Conservation (phyloP, 768 basidiomycete species). For the Rhizopogon vesiculosus region DNA sequence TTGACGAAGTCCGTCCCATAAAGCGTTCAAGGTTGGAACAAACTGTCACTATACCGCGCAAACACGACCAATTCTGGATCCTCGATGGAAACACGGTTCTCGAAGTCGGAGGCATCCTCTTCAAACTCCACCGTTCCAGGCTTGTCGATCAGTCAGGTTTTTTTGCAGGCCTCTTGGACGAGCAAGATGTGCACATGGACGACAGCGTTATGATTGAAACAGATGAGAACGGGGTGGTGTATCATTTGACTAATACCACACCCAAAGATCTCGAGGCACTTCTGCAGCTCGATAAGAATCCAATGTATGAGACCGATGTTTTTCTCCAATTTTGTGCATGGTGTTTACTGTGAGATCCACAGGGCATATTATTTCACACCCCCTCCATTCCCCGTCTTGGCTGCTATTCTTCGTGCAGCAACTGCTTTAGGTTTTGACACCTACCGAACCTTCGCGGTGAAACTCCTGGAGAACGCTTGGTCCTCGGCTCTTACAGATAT, state of each 20-base stretch:
- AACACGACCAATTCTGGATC: slow-evolving; percentile 26
- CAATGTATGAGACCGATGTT: not conserved
- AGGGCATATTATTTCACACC: not conserved
- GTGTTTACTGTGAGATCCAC: not conserved
- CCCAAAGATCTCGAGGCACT: slow-evolving; percentile 1
- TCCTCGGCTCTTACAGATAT: slow-evolving; percentile 17
- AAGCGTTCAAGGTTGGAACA: not conserved
- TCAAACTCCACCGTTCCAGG: slow-evolving; percentile 32
- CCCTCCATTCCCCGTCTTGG: slow-evolving; percentile 12
- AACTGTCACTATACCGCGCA: not conserved
- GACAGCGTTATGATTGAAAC: slow-evolving; percentile 2
- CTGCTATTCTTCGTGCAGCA: slow-evolving; percentile 31
- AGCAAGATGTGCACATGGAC: slow-evolving; percentile 11
- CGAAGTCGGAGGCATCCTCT: slow-evolving; percentile 28
- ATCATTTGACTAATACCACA: not conserved
- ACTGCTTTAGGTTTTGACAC: slow-evolving; percentile 27
- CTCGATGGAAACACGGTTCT: slow-evolving; percentile 32
- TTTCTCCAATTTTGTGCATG: not conserved
- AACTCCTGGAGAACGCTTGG: slow-evolving; percentile 28
- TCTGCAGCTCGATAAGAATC: slow-evolving; percentile 1
- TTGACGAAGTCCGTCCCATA: not conserved
- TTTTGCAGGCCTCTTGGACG: slow-evolving; percentile 24
- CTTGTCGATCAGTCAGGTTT: slow-evolving; percentile 27
- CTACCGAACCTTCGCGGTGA: slow-evolving; percentile 24
- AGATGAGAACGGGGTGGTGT: not conserved